A percentile compares a stretch with the other conserved stretches of the same genome.
Conservation (phyloP, 140 eudicot species). For the Anethum foeniculum region DNA sequence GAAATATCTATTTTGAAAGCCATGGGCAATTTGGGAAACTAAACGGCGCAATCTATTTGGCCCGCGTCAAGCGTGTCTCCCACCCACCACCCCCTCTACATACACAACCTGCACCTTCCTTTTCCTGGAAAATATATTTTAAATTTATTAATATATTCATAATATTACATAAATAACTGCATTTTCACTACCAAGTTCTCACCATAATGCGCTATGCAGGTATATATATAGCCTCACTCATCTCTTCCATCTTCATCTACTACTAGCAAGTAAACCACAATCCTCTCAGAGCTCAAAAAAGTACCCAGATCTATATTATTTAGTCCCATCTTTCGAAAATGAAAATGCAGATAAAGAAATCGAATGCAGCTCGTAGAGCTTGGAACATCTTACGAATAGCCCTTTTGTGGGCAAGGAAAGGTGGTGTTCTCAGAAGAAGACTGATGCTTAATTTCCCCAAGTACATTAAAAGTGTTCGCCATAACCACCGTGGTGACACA, state of each 20-base stretch:
- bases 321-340: background rate
- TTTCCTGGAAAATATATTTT: background rate
- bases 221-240: conserved; percentile 5
- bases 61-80: conserved; percentile 10
- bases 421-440: conserved; percentile 45
- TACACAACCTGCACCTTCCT: background rate
- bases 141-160: background rate
- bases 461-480: conserved; percentile 28
- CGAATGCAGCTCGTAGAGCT: conserved; percentile 36
- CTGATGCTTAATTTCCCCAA: conserved; percentile 27
- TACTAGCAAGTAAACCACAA: background rate
- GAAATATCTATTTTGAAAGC: background rate
- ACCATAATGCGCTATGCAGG: background rate
- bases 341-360: conserved; percentile 26
- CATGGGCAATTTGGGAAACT: background rate
- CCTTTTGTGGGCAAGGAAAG: conserved; percentile 64
- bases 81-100: conserved; percentile 4
- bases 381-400: conserved; percentile 60
- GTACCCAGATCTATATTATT: background rate
- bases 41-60: background rate
- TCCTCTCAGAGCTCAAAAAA: background rate
- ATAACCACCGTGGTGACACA: conserved; percentile 21
- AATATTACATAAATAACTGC: background rate
- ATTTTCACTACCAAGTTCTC: background rate
- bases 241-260: background rate